Percentiles rank a stretch among this genome's conserved stretches.
Conservation (phyloP, 2,329 filamentous ascomycete genomes). For the Cercospora zeina region DNA sequence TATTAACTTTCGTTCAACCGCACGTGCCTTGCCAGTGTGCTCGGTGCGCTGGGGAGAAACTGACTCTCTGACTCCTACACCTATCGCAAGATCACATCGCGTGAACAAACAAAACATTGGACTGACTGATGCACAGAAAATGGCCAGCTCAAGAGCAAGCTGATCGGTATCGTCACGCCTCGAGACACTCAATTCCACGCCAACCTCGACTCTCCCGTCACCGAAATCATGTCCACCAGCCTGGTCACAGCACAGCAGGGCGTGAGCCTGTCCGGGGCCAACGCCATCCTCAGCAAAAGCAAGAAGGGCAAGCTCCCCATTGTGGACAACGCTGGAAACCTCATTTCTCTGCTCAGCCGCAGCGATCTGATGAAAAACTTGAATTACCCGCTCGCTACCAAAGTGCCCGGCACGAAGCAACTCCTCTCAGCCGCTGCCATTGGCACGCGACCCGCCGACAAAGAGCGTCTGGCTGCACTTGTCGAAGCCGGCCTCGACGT, state of each 20-base stretch:
- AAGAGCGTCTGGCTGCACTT: conserved; percentile 77
- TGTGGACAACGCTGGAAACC: conserved; percentile 51
- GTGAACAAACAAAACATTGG: not conserved
- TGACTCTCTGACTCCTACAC: conserved; percentile 33
- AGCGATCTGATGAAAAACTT: conserved; percentile 99
- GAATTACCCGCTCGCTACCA: conserved; percentile 93
- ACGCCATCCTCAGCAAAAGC: conserved; percentile 86
- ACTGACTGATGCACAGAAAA: conserved; percentile 62
- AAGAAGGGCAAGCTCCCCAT: conserved; percentile 78
- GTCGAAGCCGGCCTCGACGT: conserved; percentile 95
- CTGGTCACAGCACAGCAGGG: conserved; percentile 84
- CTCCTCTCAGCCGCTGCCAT: conserved; percentile 93
- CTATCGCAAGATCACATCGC: not conserved
- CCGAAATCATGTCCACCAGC: conserved; percentile 92
- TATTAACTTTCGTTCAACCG: conserved; percentile 99
- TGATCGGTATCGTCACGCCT: conserved; percentile 95
- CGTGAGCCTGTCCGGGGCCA: conserved; percentile 82
- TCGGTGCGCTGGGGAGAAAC: conserved; percentile 40
- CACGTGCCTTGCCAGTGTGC: conserved; percentile 60
- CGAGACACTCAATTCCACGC: conserved; percentile 97
- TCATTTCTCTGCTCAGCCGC: conserved; percentile 82
- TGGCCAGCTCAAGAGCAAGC: conserved; percentile 90
- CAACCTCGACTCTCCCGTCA: conserved; percentile 69
- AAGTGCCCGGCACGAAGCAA: conserved; percentile 96
- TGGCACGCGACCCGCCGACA: conserved; percentile 92